Base-by-base conservation (phyloP, 169 alveolate genomes). In the Plasmodium ovale region DNA sequence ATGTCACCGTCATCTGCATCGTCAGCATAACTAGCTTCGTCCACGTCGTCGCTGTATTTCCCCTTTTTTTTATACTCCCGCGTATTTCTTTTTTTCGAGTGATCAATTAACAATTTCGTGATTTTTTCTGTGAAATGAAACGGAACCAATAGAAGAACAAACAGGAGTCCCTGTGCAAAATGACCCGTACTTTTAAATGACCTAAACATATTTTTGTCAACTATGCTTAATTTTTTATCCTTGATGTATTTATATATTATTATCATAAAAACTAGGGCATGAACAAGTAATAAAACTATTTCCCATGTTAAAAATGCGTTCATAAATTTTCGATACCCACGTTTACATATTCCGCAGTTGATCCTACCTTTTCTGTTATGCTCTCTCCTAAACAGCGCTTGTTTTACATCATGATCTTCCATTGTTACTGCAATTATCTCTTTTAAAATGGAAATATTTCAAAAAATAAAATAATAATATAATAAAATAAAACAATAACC, bases 121-220 rank as follows among this genome's bases (percentile, higher is more conserved):
- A 77, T 39, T 53, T 21, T 60, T 23, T 77, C 44, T 37, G 58
- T 77, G 62, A 77, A 77, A 42, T 31, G 27, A 37, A 77, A 77
- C 19, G 88, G 88, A 5, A 77, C 88, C 37, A 54, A 42, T 4
- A 77, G 42, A 37, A 77, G 21, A 35, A 77, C 77, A 67, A 77
- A 77, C 19, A 23, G 3, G n/a, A 77, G 1, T 2, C 88, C 88
- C 35, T 77, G 88, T 35, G 44, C 16, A 31, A 77, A 60, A 77
- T 77, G 88, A 6, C 88, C 77, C n/a, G 39, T 42, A 54, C 77
- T 77, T 21, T 59, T 12, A 53, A 12, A 25, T 9, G 88, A n/a
- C 54, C 88, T 77, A 62, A 77, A 60, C 42, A 77, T 12, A 0
- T 1, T 44, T 23, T 77, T 62, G 6, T 60, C 9, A 4, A 0